A percentile compares a stretch with the other conserved stretches of the same genome.
Conservation (phyloP, 495 filamentous ascomycete species). For the Eremomyces bilateralis region DNA sequence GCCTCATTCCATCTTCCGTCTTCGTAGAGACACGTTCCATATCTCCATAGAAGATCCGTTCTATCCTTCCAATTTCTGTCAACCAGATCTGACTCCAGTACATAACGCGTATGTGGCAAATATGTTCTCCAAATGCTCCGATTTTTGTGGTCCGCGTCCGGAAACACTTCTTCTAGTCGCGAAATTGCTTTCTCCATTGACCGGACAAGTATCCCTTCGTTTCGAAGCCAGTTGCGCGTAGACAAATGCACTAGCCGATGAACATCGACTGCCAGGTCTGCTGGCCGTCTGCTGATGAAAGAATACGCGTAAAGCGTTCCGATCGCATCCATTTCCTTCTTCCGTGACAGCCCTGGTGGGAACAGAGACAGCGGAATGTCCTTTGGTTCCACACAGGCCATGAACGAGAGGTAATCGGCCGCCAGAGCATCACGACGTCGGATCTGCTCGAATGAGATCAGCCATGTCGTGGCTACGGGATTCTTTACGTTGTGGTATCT, state of each 20-base stretch:
- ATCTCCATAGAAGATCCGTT: too few relatives aligned
- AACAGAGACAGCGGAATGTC: constrained; percentile 22
- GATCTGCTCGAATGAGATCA: constrained; percentile 30
- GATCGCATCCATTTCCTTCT: too few relatives aligned
- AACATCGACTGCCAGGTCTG: constrained; percentile 18
- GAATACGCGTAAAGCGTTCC: too few relatives aligned
- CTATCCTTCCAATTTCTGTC: too few relatives aligned
- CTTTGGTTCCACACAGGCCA: constrained; percentile 24
- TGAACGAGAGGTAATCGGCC: constrained; percentile 20
- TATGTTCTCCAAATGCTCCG: neutral
- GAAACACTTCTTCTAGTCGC: neutral
- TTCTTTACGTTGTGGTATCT: constrained; percentile 25
- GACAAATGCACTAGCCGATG: constrained; percentile 27
- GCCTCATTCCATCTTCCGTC: too few relatives aligned
- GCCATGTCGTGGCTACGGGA: constrained; percentile 32
- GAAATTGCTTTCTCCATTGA: neutral
- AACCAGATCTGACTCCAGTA: neutral
- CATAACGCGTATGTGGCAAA: neutral
- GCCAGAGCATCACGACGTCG: constrained; percentile 14
- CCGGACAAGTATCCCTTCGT: neutral
- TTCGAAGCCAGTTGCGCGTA: constrained; percentile 19
- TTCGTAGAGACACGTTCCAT: too few relatives aligned
- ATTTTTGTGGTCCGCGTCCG: neutral
- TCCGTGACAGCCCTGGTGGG: constrained; percentile 13
- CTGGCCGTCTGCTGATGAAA: too few relatives aligned